phyloP scores from a whole-genome alignment of 257 asterid genomes.

The Hygrophila difformis region DNA sequence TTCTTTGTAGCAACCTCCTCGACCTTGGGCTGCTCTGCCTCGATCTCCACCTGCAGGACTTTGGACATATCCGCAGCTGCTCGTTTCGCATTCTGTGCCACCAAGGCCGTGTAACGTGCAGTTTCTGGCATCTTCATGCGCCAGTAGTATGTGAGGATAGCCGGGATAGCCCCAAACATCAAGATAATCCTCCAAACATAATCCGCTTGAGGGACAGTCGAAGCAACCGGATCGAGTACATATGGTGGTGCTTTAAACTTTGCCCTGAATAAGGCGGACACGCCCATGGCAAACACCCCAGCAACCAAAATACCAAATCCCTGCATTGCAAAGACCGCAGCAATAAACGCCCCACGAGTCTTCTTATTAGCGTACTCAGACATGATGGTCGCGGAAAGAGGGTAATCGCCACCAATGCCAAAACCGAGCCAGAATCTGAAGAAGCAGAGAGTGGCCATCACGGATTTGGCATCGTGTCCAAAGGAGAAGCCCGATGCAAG shows the following conservation, averaged over 20 bases:
- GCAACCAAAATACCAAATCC: slow-evolving; percentile 23
- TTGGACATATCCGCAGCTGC: no score
- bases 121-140: slow-evolving; percentile 27
- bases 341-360: slow-evolving; percentile 22
- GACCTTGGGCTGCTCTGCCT: no score
- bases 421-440: slow-evolving; percentile 31
- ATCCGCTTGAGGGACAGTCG: neutral
- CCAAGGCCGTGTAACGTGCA: slow-evolving; percentile 25
- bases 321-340: slow-evolving; percentile 29
- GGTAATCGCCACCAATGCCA: slow-evolving; percentile 28
- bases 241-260: slow-evolving; percentile 20
- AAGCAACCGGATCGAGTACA: no score
- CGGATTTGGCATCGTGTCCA: slow-evolving; percentile 14
- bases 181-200: no score
- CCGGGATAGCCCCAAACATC: no score
- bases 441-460: slow-evolving; percentile 26
- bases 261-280: slow-evolving; percentile 12
- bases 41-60: no score
- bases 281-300: slow-evolving; percentile 13
- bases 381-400: slow-evolving; percentile 27
- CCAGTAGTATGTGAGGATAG: neutral
- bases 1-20: no score
- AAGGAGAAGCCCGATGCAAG: slow-evolving; percentile 30
- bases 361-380: slow-evolving; percentile 28
- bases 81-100: slow-evolving; percentile 7